Percentiles rank a stretch among this genome's conserved stretches.
Evolutionary conservation across 768 basidiomycete species (phyloP).

Genomic region (Trametes meyenii): DNA sequence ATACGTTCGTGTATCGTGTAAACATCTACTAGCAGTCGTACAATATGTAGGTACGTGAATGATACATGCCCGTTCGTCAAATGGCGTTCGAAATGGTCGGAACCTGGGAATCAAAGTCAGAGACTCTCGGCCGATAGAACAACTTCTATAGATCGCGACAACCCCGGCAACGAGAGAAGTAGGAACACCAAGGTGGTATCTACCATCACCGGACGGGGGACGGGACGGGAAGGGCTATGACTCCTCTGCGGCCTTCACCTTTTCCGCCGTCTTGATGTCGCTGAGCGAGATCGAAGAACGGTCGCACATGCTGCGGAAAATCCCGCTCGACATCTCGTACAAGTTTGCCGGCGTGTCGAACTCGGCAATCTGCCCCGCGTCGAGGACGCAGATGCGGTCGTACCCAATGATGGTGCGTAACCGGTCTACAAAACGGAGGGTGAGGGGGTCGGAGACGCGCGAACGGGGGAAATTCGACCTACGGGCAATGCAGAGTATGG

Average conservation of each 20-base stretch:
- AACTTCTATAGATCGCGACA: too few species aligned
- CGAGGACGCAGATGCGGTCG: constrained; percentile 87
- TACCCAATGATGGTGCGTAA: constrained; percentile 86
- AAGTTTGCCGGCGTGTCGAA: constrained; percentile 78
- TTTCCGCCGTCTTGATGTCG: constrained; percentile 56
- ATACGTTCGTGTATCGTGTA: too few species aligned
- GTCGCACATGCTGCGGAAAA: constrained; percentile 88
- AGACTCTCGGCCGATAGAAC: too few species aligned
- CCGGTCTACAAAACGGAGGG: constrained; percentile 53
- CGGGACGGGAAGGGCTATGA: not conserved
- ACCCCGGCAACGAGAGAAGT: too few species aligned
- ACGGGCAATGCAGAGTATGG: constrained; percentile 88
- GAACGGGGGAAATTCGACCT: constrained; percentile 34
- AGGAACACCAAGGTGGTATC: too few species aligned
- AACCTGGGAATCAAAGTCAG: too few species aligned
- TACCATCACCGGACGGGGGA: too few species aligned
- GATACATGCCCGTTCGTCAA: too few species aligned
- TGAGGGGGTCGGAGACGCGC: not conserved
- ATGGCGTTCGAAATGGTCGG: too few species aligned
- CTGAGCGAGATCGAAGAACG: constrained; percentile 74
- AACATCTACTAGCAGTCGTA: too few species aligned
- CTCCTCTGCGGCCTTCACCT: constrained; percentile 23
- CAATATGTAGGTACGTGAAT: too few species aligned
- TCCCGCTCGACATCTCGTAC: constrained; percentile 57
- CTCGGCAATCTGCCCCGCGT: constrained; percentile 81